These are phyloP conservation scores for Penicillium odoratum DNA, from an alignment of 495 filamentous ascomycete genomes.

Conservation along the genomic window DNA sequence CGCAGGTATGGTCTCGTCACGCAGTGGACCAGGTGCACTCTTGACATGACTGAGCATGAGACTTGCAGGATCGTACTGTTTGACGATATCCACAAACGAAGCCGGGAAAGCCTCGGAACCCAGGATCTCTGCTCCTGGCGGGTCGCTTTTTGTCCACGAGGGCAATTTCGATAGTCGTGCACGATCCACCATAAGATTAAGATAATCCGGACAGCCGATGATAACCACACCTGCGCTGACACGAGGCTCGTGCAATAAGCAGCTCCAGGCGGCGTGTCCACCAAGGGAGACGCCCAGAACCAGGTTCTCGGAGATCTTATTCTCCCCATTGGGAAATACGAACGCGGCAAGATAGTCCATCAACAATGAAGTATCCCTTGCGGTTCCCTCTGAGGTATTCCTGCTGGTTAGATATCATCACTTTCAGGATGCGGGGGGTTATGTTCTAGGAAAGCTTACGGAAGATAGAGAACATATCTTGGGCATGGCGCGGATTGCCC, in stretches of 20 bases:
- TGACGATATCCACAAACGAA: conserved; percentile 60
- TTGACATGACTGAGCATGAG: conserved; percentile 58
- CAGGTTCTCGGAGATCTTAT: conserved; percentile 65
- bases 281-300: conserved; percentile 83
- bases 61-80: conserved; percentile 67
- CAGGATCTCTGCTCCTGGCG: conserved; percentile 63
- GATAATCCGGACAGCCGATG: conserved; percentile 89
- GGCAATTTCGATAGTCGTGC: conserved; percentile 69
- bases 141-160: conserved; percentile 54
- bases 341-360: conserved; percentile 77
- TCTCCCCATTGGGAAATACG: conserved; percentile 57
- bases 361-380: conserved; percentile 67
- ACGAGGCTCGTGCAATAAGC: conserved; percentile 73
- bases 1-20: conserved; percentile 43
- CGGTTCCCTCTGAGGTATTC: conserved; percentile 61
- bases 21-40: conserved; percentile 25
- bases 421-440: neutral
- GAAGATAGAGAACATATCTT: conserved; percentile 78
- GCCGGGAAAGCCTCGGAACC: conserved; percentile 75
- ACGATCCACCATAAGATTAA: conserved; percentile 73
- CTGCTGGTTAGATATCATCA: conserved; percentile 3
- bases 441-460: conserved; percentile 36
- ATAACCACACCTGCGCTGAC: conserved; percentile 73
- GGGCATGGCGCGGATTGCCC: conserved; percentile 80
- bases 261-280: conserved; percentile 85